Conservation (phyloP, 108 stramenopile species). For the Mediolabrus comicus region DNA sequence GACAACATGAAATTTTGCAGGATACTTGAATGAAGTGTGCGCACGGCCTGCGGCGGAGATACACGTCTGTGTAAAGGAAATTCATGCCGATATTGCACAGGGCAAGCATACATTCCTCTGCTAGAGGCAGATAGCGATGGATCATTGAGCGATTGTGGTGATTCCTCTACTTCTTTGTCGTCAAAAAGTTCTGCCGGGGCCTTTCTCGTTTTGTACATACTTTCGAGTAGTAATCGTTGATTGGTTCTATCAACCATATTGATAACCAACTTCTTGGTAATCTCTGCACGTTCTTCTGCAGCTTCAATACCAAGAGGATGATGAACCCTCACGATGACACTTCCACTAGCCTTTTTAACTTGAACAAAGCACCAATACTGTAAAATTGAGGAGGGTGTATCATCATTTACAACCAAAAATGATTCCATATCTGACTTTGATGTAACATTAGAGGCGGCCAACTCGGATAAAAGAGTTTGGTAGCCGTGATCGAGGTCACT, state of each 20-base stretch:
- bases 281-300: constrained; percentile 35
- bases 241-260: constrained; percentile 58
- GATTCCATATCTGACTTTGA: constrained; percentile 15
- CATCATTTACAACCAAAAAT: constrained; percentile 24
- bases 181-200: constrained; percentile 53
- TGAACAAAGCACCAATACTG: constrained; percentile 68
- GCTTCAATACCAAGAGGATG: constrained; percentile 61
- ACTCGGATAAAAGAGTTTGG: constrained; percentile 21
- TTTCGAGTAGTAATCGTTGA: constrained; percentile 64
- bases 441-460: constrained; percentile 16
- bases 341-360: constrained; percentile 36
- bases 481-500: constrained; percentile 60
- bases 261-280: constrained; percentile 11
- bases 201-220: constrained; percentile 59
- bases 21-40: constrained; percentile 55
- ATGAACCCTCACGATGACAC: constrained; percentile 53
- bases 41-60: constrained; percentile 60
- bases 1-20: constrained; percentile 80
- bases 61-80: constrained; percentile 62
- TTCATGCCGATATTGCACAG: constrained; percentile 45
- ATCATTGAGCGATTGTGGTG: constrained; percentile 19
- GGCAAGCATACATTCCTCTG: constrained; percentile 45
- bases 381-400: constrained; percentile 12
- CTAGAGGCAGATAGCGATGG: neutral
- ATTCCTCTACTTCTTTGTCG: neutral